Base-by-base conservation (phyloP, 768 basidiomycete species). In the Lactarius hatsudake region DNA sequence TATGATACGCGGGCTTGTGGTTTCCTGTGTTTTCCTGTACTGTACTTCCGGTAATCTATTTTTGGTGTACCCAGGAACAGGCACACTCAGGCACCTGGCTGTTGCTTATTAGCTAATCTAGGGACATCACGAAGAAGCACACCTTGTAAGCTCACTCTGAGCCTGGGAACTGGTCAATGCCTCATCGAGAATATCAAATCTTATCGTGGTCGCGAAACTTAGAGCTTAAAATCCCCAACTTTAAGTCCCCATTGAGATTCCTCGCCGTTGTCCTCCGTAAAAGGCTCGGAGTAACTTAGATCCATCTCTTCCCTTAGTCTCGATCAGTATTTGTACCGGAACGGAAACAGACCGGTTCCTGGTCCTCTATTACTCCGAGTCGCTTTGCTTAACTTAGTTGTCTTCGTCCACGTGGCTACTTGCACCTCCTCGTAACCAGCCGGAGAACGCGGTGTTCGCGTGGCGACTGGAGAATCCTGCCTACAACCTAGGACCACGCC, bases 1-100 rank as follows among this genome's bases (percentile, higher is more conserved):
- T 98, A 72, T 97, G 81, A 82, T 62, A 9, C 5, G 32, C 30
- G 51, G 51, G 2, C 51, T 28, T 40, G n/a, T 28, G 12, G 15
- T 23, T 9, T 10, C 9, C 8, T 34, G 34, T 28, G 12, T 26
- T 23, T 9, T 10, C 9, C 8, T 34, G 34, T 32, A 26, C 23
- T 10, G 48, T 51, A 15, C n/a, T 26, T 26, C 51, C 51, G 6
- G 26, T 26, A 53, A 53, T 53, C 51, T 53, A 53, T 53, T 28
- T 15, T 40, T 53, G 13, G 51, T 26, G 48, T 10, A n/a, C 23
- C 23, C 12, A 51, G 48, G 48, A 26, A 51, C 48, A 51, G 36
- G 36, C 36, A 38, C 36, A 38, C 36, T 38, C 36, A 38, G 36
- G 36, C 12, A 38, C 36, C 36, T 38, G 34, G 36, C 36, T 4